phyloP scores from a whole-genome alignment of 2,329 filamentous ascomycete genomes.

The Cercospora sojina region DNA sequence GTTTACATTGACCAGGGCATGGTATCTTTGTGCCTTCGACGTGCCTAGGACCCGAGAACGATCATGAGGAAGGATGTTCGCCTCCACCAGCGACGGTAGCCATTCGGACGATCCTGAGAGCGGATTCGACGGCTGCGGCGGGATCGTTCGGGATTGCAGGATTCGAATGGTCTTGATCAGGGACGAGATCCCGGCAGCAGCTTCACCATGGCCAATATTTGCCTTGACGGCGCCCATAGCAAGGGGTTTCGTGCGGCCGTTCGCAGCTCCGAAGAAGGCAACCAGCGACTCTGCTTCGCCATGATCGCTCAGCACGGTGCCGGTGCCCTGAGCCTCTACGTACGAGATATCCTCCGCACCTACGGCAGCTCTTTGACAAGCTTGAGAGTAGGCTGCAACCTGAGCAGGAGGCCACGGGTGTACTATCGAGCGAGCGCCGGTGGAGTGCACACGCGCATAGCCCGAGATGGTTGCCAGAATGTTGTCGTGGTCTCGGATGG shows the following conservation, averaged over 20 bases:
- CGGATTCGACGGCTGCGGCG: background rate
- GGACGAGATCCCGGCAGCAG: conserved; percentile 16
- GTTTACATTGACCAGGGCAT: conserved; percentile 38
- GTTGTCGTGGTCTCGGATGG: conserved; percentile 35
- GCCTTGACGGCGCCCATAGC: conserved; percentile 30
- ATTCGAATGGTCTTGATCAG: conserved; percentile 25
- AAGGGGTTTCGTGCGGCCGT: conserved; percentile 16
- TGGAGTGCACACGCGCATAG: background rate
- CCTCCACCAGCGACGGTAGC: background rate
- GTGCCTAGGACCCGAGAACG: background rate
- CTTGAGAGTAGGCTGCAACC: background rate
- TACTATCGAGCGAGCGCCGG: background rate
- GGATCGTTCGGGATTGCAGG: conserved; percentile 26
- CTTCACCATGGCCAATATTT: conserved; percentile 21
- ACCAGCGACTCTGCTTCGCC: background rate
- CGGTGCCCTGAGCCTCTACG: conserved; percentile 11
- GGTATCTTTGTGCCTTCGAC: too few species aligned
- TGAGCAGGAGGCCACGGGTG: background rate
- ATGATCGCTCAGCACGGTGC: conserved; percentile 9
- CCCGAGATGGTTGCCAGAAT: conserved; percentile 31
- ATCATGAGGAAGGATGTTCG: background rate
- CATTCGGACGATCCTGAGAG: background rate
- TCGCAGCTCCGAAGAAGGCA: background rate
- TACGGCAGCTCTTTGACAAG: background rate
- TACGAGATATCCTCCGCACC: background rate